Evolutionary conservation across 495 filamentous ascomycete species (phyloP), one percentile per base, ranked within the genome.

Genomic region (Daldinia caldariorum): DNA sequence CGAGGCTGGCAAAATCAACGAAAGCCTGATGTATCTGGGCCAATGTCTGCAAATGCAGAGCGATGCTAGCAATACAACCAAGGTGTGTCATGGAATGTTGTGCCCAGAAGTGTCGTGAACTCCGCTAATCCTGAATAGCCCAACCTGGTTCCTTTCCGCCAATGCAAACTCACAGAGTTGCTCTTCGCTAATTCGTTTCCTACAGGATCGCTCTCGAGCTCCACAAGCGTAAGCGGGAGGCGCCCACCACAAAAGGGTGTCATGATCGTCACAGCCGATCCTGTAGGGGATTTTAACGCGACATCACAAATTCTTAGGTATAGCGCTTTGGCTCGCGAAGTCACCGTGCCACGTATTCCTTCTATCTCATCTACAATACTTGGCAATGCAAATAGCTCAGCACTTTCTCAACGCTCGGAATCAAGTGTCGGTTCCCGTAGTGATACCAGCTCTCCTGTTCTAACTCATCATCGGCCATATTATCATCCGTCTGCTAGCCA

Each of bases 201-300:
- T 2, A 90, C 90, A 0, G 74, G 88, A 0, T 84, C 85, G n/a
- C 18, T 66, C 79, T 78, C 73, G 63, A 82, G 81, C 43, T 77
- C 78, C 16, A 58, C 84, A n/a, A 76, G 78, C 13, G 72, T 61
- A 16, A 76, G 78, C 12, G 72, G 63, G 6, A 72, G 77, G 6
- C 80, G 82, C 0, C 85, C 86, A 20, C 90, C 92, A 0, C 94
- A 97, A 77, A 95, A 93, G 76, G 92, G 91, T 0, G 87, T 94
- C 73, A 98, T 99, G 95, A 91, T 98, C 47, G 96, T 98, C 18
- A 97, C 95, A 1, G 95, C 96, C 0, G 95, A 99, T 75, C 94
- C 95, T 0, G 73, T 91, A 14, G 95, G 96, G 12, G 95, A 99
- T 77, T 97, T 93, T 83, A 97, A 98, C 72, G 93, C 95, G 18